phyloP scores from a whole-genome alignment of 2,329 filamentous ascomycete genomes.

The Emericellopsis cladophorae region DNA sequence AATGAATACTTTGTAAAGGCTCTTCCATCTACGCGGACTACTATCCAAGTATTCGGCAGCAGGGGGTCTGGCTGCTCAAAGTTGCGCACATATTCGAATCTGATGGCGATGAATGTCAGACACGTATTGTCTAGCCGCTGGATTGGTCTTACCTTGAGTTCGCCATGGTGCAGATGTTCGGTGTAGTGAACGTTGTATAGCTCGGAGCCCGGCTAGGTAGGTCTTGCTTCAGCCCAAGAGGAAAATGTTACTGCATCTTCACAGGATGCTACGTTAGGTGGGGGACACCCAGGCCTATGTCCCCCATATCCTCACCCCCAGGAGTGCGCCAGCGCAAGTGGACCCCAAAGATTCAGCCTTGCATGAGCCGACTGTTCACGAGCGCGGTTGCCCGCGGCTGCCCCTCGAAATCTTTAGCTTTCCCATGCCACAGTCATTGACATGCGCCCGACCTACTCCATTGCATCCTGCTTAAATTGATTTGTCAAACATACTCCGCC shows the following conservation, averaged over 20 bases:
- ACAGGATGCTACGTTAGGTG: slow-evolving; percentile 4
- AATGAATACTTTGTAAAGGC: slow-evolving; percentile 76
- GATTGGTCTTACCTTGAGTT: slow-evolving; percentile 35
- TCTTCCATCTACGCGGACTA: slow-evolving; percentile 84
- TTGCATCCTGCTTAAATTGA: neutral
- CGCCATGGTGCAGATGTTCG: slow-evolving; percentile 25
- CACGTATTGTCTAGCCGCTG: too few species aligned
- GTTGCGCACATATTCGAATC: slow-evolving; percentile 78
- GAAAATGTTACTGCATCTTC: slow-evolving; percentile 14
- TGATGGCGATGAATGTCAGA: too few species aligned
- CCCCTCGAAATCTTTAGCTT: neutral
- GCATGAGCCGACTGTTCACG: slow-evolving; percentile 7
- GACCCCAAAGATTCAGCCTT: slow-evolving; percentile 15
- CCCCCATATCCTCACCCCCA: slow-evolving; percentile 2
- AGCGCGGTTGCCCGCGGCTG: neutral
- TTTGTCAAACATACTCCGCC: neutral
- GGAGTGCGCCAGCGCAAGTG: neutral
- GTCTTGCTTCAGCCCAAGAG: neutral
- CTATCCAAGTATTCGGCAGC: slow-evolving; percentile 88
- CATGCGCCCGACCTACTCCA: neutral
- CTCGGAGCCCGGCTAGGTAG: too few species aligned
- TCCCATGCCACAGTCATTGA: neutral
- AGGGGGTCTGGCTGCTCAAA: slow-evolving; percentile 78
- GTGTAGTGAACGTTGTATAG: too few species aligned
- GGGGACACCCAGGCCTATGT: slow-evolving; percentile 2